phyloP scores from a whole-genome alignment of 208 protist species.

The Crithidia acanthocephali region DNA sequence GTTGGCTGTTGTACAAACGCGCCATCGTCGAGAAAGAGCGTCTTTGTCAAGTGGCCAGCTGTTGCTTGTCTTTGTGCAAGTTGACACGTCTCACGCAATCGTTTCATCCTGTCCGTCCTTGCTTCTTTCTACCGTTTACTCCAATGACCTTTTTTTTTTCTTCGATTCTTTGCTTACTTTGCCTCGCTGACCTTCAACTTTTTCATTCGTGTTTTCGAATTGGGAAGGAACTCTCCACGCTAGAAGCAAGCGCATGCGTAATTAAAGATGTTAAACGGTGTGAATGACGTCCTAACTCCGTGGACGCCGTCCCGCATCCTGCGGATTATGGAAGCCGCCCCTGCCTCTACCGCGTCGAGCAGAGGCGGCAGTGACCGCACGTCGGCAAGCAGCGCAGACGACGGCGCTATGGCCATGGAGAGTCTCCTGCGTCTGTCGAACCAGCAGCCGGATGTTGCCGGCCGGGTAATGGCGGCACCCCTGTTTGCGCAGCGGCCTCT shows the following conservation, averaged over 20 bases:
- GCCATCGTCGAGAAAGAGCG: too few relatives aligned
- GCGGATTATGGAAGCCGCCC: conserved; percentile 49
- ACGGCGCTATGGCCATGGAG: conserved; percentile 28
- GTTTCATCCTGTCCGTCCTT: too few relatives aligned
- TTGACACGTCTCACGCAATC: too few relatives aligned
- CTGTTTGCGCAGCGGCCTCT: conserved; percentile 63
- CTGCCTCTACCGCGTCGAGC: neutral
- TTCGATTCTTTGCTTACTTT: too few relatives aligned
- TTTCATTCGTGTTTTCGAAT: too few relatives aligned
- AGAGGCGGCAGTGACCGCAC: neutral
- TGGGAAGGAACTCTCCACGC: too few relatives aligned
- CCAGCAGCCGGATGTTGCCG: conserved; percentile 62
- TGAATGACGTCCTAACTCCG: conserved; percentile 41
- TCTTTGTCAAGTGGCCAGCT: too few relatives aligned
- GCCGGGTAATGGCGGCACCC: conserved; percentile 61
- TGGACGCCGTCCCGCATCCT: conserved; percentile 62
- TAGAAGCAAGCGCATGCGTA: neutral
- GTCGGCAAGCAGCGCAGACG: neutral
- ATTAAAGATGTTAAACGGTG: conserved; percentile 17
- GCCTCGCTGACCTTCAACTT: too few relatives aligned
- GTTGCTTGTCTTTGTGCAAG: too few relatives aligned
- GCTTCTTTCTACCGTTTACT: too few relatives aligned
- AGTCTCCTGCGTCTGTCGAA: conserved; percentile 47
- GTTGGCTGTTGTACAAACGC: too few relatives aligned
- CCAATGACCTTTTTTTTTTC: too few relatives aligned